Conservation (phyloP, 106 monocot species). For the Dioscorea alata region DNA sequence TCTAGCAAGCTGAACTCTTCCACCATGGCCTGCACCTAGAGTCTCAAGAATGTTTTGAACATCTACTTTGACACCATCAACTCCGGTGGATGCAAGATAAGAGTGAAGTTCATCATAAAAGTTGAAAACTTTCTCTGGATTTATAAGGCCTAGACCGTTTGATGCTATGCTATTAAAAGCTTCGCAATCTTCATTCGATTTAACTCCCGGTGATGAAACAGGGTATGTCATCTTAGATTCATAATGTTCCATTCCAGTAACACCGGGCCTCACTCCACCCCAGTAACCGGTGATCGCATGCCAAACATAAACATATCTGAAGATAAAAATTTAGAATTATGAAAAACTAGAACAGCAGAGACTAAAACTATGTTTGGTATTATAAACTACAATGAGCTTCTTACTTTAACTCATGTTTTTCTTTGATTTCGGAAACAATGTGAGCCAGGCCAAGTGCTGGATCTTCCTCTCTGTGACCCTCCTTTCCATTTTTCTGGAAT, state of each 20-base stretch:
- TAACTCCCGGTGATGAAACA: conserved; percentile 48
- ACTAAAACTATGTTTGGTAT: too few relatives aligned
- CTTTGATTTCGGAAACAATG: conserved; percentile 49
- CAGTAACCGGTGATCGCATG: conserved; percentile 79
- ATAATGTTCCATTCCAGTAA: conserved; percentile 57
- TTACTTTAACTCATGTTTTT: conserved; percentile 53
- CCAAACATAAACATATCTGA: conserved; percentile 70
- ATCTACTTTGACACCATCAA: conserved; percentile 78
- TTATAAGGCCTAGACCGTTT: conserved; percentile 66
- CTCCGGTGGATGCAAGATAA: conserved; percentile 54
- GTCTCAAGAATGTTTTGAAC: conserved; percentile 79
- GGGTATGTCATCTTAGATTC: conserved; percentile 50
- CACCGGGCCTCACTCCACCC: conserved; percentile 66
- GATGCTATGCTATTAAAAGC: conserved; percentile 39
- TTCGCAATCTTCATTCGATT: conserved; percentile 40
- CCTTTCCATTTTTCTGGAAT: conserved; percentile 48
- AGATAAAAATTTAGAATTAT: not conserved
- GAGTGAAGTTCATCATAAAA: conserved; percentile 77
- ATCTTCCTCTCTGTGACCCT: conserved; percentile 45
- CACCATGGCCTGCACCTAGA: conserved; percentile 69
- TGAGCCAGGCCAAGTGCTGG: conserved; percentile 44
- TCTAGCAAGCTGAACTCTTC: conserved; percentile 50
- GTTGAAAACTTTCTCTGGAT: conserved; percentile 56
- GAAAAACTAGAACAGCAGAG: too few relatives aligned
- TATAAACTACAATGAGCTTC: not conserved